Evolutionary conservation across 108 stramenopile genomes (phyloP).

Genomic region (Craspedostauros australis): DNA sequence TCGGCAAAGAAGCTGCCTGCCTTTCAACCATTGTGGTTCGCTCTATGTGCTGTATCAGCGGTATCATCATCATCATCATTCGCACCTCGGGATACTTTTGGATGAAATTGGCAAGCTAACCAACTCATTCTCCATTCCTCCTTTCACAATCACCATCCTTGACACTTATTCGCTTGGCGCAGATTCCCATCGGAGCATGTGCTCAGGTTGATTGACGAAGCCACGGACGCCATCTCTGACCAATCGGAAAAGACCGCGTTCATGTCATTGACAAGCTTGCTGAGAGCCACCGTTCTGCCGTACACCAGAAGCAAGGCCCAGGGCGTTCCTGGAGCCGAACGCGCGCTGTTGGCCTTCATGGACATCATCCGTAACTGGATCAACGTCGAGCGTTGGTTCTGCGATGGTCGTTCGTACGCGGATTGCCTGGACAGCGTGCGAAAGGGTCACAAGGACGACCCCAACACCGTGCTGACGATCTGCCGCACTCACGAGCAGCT

Average conservation of each 20-base stretch:
- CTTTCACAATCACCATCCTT: not conserved
- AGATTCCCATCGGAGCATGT: conserved; percentile 79
- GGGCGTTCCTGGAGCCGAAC: conserved; percentile 74
- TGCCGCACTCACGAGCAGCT: conserved; percentile 85
- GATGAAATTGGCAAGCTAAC: too few relatives aligned
- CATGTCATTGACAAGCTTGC: conserved; percentile 50
- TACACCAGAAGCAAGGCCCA: conserved; percentile 62
- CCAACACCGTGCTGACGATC: conserved; percentile 59
- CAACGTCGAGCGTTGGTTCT: conserved; percentile 82
- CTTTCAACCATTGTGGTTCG: too few relatives aligned
- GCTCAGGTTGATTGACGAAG: conserved; percentile 39
- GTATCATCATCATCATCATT: too few relatives aligned
- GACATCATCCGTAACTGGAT: conserved; percentile 76
- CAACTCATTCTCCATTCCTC: not conserved
- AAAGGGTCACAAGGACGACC: conserved; percentile 62
- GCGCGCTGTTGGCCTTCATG: conserved; percentile 57
- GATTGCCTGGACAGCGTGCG: conserved; percentile 88
- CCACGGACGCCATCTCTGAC: conserved; percentile 40
- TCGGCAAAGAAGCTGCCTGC: too few relatives aligned
- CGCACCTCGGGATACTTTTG: too few relatives aligned
- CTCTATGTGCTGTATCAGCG: too few relatives aligned
- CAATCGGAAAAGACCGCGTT: conserved; percentile 60
- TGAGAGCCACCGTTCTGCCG: conserved; percentile 58
- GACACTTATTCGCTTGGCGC: conserved; percentile 1
- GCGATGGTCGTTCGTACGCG: conserved; percentile 78